Percentiles rank a stretch among this genome's conserved stretches.
Conservation (phyloP, 2,329 filamentous ascomycete species). For the Talaromyces sp. region DNA sequence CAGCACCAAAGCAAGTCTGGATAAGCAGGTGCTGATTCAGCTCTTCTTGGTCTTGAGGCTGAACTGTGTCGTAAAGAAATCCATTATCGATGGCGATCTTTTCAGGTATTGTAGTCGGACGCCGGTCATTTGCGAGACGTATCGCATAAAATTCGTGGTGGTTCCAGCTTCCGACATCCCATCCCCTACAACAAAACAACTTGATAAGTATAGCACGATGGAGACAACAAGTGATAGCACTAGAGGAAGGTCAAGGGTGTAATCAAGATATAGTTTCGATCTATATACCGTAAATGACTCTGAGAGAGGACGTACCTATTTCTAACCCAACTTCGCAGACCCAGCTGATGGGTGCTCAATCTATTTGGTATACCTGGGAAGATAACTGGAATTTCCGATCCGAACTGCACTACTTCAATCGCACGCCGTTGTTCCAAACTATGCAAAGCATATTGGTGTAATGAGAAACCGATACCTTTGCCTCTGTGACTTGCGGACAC, state of each 20-base stretch:
- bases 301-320: slow-evolving; percentile 11
- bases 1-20: slow-evolving; percentile 13
- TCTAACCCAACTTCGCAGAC: slow-evolving; percentile 18
- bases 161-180: slow-evolving; percentile 19
- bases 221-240: not conserved
- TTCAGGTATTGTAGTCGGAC: not conserved
- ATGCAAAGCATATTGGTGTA: slow-evolving; percentile 18
- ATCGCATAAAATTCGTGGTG: slow-evolving; percentile 17
- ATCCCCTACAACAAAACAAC: not conserved
- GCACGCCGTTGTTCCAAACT: slow-evolving; percentile 9
- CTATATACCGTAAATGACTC: not conserved
- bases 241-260: not conserved
- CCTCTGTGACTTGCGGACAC: slow-evolving; percentile 16
- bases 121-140: slow-evolving; percentile 5
- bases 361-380: slow-evolving; percentile 19
- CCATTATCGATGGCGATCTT: slow-evolving; percentile 10
- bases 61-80: slow-evolving; percentile 11
- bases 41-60: slow-evolving; percentile 15
- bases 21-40: slow-evolving; percentile 14
- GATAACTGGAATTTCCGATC: slow-evolving; percentile 17
- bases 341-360: slow-evolving; percentile 17
- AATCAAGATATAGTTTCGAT: not conserved
- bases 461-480: slow-evolving; percentile 17
- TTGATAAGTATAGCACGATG: not conserved
- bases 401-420: slow-evolving; percentile 16